These are phyloP conservation scores for Gonapodya prolifera DNA, from an alignment of 192 early-diverging fungal species.

Conservation along the genomic window DNA sequence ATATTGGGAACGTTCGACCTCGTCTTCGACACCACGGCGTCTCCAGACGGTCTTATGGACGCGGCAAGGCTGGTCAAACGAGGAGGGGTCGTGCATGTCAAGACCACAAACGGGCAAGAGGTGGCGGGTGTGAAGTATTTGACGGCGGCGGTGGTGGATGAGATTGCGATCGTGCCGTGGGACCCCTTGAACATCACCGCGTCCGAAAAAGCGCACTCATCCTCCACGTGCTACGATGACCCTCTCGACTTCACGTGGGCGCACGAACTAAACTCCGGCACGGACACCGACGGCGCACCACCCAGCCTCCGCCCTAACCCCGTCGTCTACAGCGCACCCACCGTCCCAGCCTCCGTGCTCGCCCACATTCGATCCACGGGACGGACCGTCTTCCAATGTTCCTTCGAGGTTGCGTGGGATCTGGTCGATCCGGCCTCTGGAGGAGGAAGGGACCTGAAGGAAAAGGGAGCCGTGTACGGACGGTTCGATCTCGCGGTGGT, in stretches of 20 bases:
- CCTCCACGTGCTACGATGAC: not conserved
- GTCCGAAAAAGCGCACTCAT: not conserved
- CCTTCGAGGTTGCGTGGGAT: not conserved
- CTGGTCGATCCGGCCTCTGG: not conserved
- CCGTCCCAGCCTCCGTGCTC: not conserved
- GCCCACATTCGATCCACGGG: not conserved
- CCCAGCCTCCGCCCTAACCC: not conserved
- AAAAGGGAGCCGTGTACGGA: not conserved
- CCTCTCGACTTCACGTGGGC: not conserved
- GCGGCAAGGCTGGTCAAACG: not conserved
- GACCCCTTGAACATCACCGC: not conserved
- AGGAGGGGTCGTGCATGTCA: not conserved
- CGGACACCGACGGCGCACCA: no score
- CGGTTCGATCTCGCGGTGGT: not conserved
- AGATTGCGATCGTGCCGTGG: not conserved
- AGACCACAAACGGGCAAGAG: not conserved
- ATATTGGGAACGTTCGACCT: not conserved
- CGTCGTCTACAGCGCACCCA: not conserved
- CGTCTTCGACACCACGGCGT: not conserved
- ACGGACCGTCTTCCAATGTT: not conserved
- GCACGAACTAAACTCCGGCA: not conserved
- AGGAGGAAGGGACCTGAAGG: not conserved
- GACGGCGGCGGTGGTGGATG: not conserved
- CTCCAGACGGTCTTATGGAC: not conserved
- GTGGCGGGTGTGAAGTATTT: not conserved